phyloP scores from a whole-genome alignment of 441 rosid species.

The Caryocar brasiliense region DNA sequence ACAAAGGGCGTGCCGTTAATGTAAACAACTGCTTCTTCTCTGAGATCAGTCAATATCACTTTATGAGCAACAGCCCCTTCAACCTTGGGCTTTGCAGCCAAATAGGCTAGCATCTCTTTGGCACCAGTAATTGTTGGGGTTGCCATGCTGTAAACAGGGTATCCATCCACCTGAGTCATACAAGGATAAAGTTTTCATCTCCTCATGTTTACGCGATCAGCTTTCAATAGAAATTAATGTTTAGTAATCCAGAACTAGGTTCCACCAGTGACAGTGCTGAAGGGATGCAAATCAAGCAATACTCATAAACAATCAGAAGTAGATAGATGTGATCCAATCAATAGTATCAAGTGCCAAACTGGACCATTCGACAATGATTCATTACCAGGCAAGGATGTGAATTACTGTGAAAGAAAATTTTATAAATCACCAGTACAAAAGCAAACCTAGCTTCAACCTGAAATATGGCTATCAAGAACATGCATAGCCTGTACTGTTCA shows the following conservation, averaged over 20 bases:
- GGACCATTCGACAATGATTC: slow-evolving; percentile 1
- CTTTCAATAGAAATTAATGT: no score
- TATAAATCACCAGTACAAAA: background rate
- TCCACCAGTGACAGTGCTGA: no score
- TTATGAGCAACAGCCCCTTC: slow-evolving; percentile 40
- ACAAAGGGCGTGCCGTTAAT: slow-evolving; percentile 91
- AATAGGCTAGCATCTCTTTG: slow-evolving; percentile 76
- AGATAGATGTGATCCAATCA: background rate
- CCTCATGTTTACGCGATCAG: background rate
- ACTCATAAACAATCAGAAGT: no score
- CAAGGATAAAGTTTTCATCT: background rate
- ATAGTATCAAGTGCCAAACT: background rate
- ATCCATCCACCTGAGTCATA: slow-evolving; percentile 75
- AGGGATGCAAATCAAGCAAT: no score
- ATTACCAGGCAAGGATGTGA: no score
- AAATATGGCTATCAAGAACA: no score
- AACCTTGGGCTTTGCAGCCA: slow-evolving; percentile 55
- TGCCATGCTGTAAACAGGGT: slow-evolving; percentile 97
- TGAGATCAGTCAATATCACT: slow-evolving; percentile 73
- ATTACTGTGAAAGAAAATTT: no score
- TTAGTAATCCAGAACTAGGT: no score
- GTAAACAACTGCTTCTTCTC: slow-evolving; percentile 98
- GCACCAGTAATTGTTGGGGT: slow-evolving; percentile 86
- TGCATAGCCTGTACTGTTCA: no score
- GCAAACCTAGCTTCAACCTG: background rate